Conservation (phyloP, 1,139 yeast genomes). For the Zygoascus sp. region DNA sequence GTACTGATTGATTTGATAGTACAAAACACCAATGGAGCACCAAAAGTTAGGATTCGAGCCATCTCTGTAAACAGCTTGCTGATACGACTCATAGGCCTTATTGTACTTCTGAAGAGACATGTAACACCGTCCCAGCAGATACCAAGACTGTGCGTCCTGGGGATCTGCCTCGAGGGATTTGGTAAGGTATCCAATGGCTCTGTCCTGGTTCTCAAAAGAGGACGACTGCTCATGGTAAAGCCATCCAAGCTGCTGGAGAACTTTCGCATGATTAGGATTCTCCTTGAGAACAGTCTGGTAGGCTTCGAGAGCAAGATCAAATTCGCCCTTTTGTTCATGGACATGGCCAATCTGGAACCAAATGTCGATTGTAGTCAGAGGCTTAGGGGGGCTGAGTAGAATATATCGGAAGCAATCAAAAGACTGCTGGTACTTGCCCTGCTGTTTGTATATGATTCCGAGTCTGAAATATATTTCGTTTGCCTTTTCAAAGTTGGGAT, state of each 20-base stretch:
- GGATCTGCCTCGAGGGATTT: constrained; percentile 87
- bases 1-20: constrained; percentile 92
- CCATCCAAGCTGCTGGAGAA: constrained; percentile 93
- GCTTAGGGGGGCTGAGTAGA: constrained; percentile 86
- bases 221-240: constrained; percentile 81
- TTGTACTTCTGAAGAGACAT: constrained; percentile 94
- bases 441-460: constrained; percentile 97
- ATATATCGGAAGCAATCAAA: constrained; percentile 93
- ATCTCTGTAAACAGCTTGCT: constrained; percentile 96
- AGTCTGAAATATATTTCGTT: constrained; percentile 92
- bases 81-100: constrained; percentile 96
- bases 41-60: constrained; percentile 96
- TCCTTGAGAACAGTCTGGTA: constrained; percentile 87
- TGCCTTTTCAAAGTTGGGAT: constrained; percentile 93
- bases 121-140: constrained; percentile 90
- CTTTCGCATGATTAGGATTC: constrained; percentile 92
- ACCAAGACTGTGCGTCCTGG: constrained; percentile 95
- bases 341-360: constrained; percentile 99
- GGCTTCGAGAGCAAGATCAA: constrained; percentile 88
- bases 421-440: constrained; percentile 79
- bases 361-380: constrained; percentile 92
- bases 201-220: constrained; percentile 69
- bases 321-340: constrained; percentile 88
- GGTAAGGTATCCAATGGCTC: constrained; percentile 74
- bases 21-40: constrained; percentile 97